Evolutionary conservation across 1,284 basidiomycete genomes (phyloP), one percentile per base, ranked within the genome.

Genomic region (Phellopilus nigrolimitatus): DNA sequence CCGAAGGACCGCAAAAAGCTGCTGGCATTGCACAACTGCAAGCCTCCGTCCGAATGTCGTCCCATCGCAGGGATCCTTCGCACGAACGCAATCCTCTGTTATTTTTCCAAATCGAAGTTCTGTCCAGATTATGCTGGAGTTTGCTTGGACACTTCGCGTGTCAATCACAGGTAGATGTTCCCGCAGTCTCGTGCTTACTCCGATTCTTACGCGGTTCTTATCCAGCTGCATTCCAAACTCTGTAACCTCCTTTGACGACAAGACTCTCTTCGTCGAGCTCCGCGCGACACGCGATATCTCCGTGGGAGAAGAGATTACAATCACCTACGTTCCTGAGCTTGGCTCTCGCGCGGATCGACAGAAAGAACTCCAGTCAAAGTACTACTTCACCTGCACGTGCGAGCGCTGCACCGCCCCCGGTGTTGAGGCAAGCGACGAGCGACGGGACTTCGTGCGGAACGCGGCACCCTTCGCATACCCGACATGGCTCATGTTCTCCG

Each of bases 251-350:
- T 43, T 28, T 27, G 24, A 43, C 21, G 10, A 27, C 8, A 27
- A 43, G 24, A 22, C 17, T 5, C 24, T 43, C 9, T n/a, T 19
- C 6, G 12, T 43, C 24, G 8, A 15, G 21, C 25, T 43, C 17
- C 6, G 17, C 7, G 41, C 41, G 10, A n/a, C 27, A 5, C 12
- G 24, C 21, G 41, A 43, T 10, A 43, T 43, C 24, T 4, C 21
- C 17, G 21, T 27, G 25, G 41, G 41, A 25, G 41, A 43, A 43
- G 41, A 43, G 24, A 43, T 43, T 15, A 27, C 22, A 10, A 43
- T 43, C 12, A 17, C 22, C 7, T 43, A 43, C 9, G 17, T 15
- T 27, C 10, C 10, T 10, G n/a, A 4, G 12, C 24, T 43, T n/a
- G 17, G 9, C 8, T 10, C 41, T 9, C 41, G 41, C 8, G 41